Evolutionary conservation across 352 stramenopile genomes (phyloP), one percentile per base, ranked within the genome.

Genomic region (Phytophthora uliginosa): DNA sequence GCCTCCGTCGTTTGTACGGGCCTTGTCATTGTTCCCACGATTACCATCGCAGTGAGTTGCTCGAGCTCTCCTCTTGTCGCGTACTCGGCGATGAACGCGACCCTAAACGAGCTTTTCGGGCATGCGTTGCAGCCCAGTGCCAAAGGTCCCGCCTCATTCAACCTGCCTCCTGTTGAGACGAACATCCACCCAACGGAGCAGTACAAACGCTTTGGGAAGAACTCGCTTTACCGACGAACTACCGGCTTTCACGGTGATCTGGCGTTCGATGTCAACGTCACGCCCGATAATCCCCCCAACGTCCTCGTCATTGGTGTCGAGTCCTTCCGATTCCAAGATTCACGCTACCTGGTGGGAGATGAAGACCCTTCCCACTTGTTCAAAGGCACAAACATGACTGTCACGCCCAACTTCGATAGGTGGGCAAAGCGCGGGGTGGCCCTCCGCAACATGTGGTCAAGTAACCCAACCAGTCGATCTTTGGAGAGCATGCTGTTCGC

Each of bases 381-480:
- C 52, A 75, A 66, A 12, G 61, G 45, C 3, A 69, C 50, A 3
- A 55, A 78, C 22, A 34, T 75, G 26, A 83, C 78, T 1, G 57
- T 90, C 8, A 90, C 84, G 12, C 82, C 81, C 0, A 73, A 88
- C 15, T 90, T 90, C n/a, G 78, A 92, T 36, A 59, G 59, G 52
- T 92, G 79, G 76, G 78, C 84, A 3, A 77, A 84, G 53, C 80
- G 78, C 26, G 81, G 81, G 26, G 72, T 92, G 12, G 84, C 74
- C 13, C 80, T 92, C n/a, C 71, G 71, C 33, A 92, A 90, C 59
- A 63, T 92, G 17, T 92, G 84, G 82, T 86, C 84, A 4, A 90
- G 78, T 28, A 84, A 69, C 59, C 76, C 73, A 13, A 90, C 84
- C 10, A 91, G 82, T 69, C 82, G 84, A 2, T 90, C 84, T 2